Percentiles rank a stretch among this genome's conserved stretches.
Evolutionary conservation across 2,329 filamentous ascomycete genomes (phyloP).

Genomic region (Alternaria ethzedia): DNA sequence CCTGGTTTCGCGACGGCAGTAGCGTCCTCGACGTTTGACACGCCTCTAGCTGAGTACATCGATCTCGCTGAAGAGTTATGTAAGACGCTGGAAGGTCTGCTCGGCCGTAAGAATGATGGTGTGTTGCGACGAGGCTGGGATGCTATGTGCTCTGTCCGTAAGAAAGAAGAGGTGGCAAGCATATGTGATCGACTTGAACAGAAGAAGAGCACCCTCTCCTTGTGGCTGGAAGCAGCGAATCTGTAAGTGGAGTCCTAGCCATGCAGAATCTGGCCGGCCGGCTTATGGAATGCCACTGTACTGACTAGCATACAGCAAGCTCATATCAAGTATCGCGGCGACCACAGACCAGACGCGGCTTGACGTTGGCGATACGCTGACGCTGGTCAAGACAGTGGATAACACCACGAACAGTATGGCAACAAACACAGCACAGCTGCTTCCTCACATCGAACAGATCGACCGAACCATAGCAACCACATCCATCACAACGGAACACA

Average conservation of each 20-base stretch:
- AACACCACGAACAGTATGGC: accelerated
- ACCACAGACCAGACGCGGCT: neutral
- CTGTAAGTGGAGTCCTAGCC: neutral
- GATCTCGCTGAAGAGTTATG: neutral
- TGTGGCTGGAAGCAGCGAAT: neutral
- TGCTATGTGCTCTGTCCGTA: neutral
- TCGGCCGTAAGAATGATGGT: neutral
- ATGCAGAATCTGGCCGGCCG: accelerated
- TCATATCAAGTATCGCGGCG: neutral
- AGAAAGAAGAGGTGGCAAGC: neutral
- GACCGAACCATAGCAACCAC: accelerated
- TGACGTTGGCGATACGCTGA: neutral
- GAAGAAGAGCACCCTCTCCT: neutral
- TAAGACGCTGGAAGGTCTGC: neutral
- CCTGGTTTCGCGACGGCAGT: neutral
- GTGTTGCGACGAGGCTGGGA: neutral
- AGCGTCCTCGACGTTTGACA: neutral
- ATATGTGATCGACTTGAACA: neutral
- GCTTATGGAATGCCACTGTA: neutral
- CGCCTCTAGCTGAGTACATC: neutral
- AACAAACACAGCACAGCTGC: neutral
- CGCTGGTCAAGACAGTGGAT: neutral
- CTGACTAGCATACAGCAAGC: neutral
- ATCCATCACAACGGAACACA: neutral
- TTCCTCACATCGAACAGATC: neutral